Evolutionary conservation across 2,329 filamentous ascomycete species (phyloP), one percentile per base, ranked within the genome.

Genomic region (Exophiala oligosperma): DNA sequence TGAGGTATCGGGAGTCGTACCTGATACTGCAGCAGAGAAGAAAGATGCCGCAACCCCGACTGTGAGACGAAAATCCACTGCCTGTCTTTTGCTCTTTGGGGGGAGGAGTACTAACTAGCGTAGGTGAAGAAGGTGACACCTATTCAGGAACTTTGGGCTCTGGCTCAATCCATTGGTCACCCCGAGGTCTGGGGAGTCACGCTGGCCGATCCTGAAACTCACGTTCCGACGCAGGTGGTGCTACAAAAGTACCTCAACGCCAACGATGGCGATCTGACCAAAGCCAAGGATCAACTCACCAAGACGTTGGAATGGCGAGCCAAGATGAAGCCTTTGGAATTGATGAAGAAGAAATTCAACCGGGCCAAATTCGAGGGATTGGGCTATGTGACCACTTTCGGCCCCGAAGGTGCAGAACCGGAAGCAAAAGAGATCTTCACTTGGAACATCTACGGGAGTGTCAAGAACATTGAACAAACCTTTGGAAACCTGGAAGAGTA

Each of bases 211-310:
- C 65, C 65, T 8, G 51, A 52, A 11, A 67, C 76, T 41, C 81
- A 91, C 67, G 81, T 92, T 52, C 90, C 90, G 54, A 92, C 89
- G 49, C 87, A 89, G 71, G 87, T 96, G 67, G 84, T 97, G 52
- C 80, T 97, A 49, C 91, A 96, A 72, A 97, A 97, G 79, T 97
- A 92, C 77, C 84, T 97, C 56, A 90, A 92, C 66, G 93, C 92
- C 71, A 97, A 97, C 72, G 85, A 87, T 61, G 87, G 88, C 61
- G 86, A 95, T 69, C 72, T 91, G 5, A 79, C 80, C 53, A 87
- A 87, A 70, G 90, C 92, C 14, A 86, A 87, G 70, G 84, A 87
- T 55, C 92, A 97, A 77, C 84, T 97, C 46, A 80, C 78, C 58
- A 86, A 88, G 68, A 92, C 92, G 1, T 81, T 97, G 43, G 82